Percentiles rank a stretch among this genome's conserved stretches.
Evolutionary conservation across 2,329 filamentous ascomycete genomes (phyloP).

Genomic region (Arthrobotrys entomopaga): DNA sequence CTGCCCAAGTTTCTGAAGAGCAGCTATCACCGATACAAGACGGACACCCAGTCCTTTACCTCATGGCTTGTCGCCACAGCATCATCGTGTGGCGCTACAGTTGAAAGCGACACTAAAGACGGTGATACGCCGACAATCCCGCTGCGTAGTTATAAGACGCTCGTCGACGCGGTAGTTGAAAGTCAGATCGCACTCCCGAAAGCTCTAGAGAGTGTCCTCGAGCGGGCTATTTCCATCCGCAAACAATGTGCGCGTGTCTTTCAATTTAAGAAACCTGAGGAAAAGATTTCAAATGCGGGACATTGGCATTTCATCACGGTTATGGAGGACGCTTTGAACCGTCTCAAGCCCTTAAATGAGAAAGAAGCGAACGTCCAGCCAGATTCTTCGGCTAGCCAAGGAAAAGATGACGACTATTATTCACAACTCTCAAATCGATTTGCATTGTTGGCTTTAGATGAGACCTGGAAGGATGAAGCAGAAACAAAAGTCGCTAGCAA

Average conservation of each 20-base stretch:
- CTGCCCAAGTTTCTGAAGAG: slow-evolving; percentile 7
- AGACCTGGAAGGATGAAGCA: too few relatives aligned
- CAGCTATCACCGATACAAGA: slow-evolving; percentile 23
- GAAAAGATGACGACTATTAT: too few relatives aligned
- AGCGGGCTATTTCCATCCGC: slow-evolving; percentile 14
- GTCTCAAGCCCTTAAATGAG: neutral
- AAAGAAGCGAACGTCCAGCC: too few relatives aligned
- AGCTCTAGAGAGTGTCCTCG: neutral
- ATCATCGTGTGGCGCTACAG: neutral
- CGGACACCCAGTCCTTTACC: slow-evolving; percentile 15
- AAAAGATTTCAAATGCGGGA: slow-evolving; percentile 1
- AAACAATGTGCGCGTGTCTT: slow-evolving; percentile 12
- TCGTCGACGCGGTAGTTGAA: neutral
- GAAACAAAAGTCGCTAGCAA: too few relatives aligned
- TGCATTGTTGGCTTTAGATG: too few relatives aligned
- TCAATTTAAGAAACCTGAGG: neutral
- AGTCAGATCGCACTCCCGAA: neutral
- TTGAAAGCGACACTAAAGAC: too few relatives aligned
- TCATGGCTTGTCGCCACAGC: slow-evolving; percentile 12
- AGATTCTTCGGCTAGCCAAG: too few relatives aligned
- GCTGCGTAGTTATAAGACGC: too few relatives aligned
- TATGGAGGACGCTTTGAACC: slow-evolving; percentile 11
- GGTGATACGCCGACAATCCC: too few relatives aligned
- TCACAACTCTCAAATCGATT: too few relatives aligned
- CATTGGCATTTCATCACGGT: slow-evolving; percentile 25